Evolutionary conservation across 148 eudicot species (phyloP), one percentile per base, ranked within the genome.

Genomic region (Tetragonia tetragonoides): DNA sequence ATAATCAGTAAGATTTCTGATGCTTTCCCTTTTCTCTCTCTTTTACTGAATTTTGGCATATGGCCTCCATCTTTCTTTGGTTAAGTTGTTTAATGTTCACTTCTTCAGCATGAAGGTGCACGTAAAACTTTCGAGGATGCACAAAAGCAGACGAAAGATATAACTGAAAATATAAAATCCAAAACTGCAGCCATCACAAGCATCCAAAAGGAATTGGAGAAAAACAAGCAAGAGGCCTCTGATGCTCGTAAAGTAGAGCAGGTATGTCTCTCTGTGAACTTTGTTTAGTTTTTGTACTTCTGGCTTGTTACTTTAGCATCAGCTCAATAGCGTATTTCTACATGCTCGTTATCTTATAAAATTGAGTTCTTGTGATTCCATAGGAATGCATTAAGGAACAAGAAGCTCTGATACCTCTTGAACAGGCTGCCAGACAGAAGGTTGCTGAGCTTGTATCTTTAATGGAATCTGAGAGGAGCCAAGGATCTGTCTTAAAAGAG

Each of bases 401-500:
- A 85, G 97, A 91, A 70, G 73, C 83, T 75, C 78, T 91, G 59
- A 87, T 86, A 77, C 89, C 92, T 68, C 91, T 86, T 71, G 99
- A 95, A 83, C 97, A 90, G 82, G 90, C 88, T 74, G 94, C 97
- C 49, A 90, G 99, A 68, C 97, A 91, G 87, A 91, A 89, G 83
- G 92, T 93, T 70, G 79, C 89, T 38, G 99, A 95, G 87, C 97
- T 90, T 39, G 49, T 67, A 41, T 67, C 51, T 8, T 10, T 67
- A 1, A 67, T 41, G 51, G 71, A 41, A 67, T 67, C 51, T 77
- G 99, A 95, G 82, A 95, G 79, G 86, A 95, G 91, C 80, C 97
- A 95, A 77, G 93, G 96, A 72, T 91, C 99, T 56, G 97, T 95
- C 69, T n/a, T 95, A 40, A 95, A 93, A 90, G 99, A 90, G 78